Evolutionary conservation across 208 protist species (phyloP).

Genomic region (Sergeia podlipaevii): DNA sequence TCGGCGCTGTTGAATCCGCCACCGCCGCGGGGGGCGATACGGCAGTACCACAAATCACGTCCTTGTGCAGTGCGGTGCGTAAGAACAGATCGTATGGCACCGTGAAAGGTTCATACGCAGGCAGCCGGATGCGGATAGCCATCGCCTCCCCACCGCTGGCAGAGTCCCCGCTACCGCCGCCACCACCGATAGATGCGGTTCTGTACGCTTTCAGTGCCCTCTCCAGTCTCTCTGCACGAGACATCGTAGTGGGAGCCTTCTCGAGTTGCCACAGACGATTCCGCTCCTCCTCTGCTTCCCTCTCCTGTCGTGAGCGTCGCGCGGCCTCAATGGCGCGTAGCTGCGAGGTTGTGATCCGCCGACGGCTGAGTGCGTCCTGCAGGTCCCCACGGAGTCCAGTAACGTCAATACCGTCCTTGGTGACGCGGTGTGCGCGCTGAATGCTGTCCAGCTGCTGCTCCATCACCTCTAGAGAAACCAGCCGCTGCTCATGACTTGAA

Average conservation of each 20-base stretch:
- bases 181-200: too few species aligned
- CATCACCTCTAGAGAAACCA: conserved; percentile 57
- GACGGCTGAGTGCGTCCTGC: conserved; percentile 56
- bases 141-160: conserved; percentile 23
- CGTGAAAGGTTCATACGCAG: conserved; percentile 37
- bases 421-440: conserved; percentile 35
- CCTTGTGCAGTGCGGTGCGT: conserved; percentile 78
- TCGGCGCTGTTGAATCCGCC: background rate
- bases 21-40: conserved; percentile 23
- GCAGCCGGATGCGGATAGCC: conserved; percentile 63
- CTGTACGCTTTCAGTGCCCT: conserved; percentile 34
- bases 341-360: conserved; percentile 61
- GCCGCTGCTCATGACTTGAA: conserved; percentile 8
- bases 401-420: conserved; percentile 76
- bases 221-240: conserved; percentile 33
- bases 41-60: conserved; percentile 69
- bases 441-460: conserved; percentile 64
- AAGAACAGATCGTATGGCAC: conserved; percentile 67
- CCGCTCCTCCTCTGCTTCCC: background rate
- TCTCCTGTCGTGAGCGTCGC: conserved; percentile 18
- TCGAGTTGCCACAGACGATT: background rate
- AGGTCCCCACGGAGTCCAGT: conserved; percentile 58
- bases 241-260: conserved; percentile 16
- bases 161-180: conserved; percentile 26
- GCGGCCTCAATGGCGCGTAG: conserved; percentile 41